phyloP scores from a whole-genome alignment of 345 rosid genomes.

The Salix dunnii region DNA sequence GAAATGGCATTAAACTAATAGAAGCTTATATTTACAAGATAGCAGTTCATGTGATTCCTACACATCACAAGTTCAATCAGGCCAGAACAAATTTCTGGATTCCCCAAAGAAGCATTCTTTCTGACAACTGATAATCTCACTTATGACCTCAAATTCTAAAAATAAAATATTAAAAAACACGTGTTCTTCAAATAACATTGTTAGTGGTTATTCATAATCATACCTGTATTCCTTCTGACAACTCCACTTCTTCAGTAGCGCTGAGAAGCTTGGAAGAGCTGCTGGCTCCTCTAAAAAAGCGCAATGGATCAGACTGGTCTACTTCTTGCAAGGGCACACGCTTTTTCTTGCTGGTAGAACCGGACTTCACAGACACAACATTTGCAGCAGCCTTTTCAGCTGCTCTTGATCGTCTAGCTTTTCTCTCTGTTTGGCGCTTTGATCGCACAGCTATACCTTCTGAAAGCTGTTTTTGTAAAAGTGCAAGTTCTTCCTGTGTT shows the following conservation, averaged over 20 bases:
- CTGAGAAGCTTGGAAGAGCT: conserved; percentile 73
- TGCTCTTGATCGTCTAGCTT: conserved; percentile 67
- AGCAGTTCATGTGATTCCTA: not conserved
- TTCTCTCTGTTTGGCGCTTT: conserved; percentile 66
- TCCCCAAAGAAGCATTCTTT: not conserved
- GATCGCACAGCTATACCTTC: conserved; percentile 65
- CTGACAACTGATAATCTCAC: not conserved
- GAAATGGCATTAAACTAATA: not conserved
- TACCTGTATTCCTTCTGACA: conserved; percentile 95
- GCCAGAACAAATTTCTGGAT: not conserved
- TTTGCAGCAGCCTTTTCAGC: conserved; percentile 57
- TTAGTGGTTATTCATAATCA: conserved; percentile 2
- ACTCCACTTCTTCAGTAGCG: conserved; percentile 65
- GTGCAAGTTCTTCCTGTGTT: conserved; percentile 47
- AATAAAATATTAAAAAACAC: not conserved
- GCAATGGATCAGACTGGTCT: conserved; percentile 79
- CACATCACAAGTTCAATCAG: not conserved
- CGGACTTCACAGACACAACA: conserved; percentile 47
- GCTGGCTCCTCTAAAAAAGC: conserved; percentile 66
- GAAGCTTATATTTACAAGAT: not conserved
- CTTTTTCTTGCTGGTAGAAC: conserved; percentile 54
- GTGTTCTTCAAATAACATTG: conserved; percentile 5
- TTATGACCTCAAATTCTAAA: not conserved
- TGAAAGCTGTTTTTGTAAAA: conserved; percentile 53
- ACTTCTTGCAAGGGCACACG: conserved; percentile 51